Conservation (phyloP, 495 filamentous ascomycete genomes). For the Aspergillus carlsbadensis region DNA sequence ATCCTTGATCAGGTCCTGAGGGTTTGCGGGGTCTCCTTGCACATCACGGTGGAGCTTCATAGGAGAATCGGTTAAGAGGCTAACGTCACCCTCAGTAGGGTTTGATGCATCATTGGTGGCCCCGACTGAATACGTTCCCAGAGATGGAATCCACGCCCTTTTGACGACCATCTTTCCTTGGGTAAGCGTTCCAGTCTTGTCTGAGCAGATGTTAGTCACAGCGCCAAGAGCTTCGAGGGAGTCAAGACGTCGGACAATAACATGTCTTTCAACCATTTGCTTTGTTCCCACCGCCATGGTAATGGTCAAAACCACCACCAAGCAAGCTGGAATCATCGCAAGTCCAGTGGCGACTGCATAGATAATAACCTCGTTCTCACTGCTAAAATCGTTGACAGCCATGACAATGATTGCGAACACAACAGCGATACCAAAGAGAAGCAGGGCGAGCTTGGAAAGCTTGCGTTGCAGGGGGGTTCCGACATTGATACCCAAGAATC, state of each 20-base stretch:
- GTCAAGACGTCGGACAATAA: slow-evolving; percentile 66
- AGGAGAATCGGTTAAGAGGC: slow-evolving; percentile 36
- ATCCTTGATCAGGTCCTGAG: slow-evolving; percentile 37
- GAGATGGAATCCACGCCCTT: slow-evolving; percentile 73
- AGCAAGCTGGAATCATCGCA: slow-evolving; percentile 71
- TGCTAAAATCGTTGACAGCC: slow-evolving; percentile 57
- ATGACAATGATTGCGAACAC: slow-evolving; percentile 70
- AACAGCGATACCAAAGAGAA: slow-evolving; percentile 68
- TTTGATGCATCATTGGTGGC: slow-evolving; percentile 56
- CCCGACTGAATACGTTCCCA: slow-evolving; percentile 60
- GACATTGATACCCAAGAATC: slow-evolving; percentile 68
- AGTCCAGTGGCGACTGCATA: slow-evolving; percentile 71
- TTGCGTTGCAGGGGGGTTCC: slow-evolving; percentile 70
- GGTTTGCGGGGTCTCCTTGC: slow-evolving; percentile 24
- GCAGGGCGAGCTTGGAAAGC: slow-evolving; percentile 65
- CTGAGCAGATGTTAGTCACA: slow-evolving; percentile 71
- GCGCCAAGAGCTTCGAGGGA: slow-evolving; percentile 67
- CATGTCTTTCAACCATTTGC: slow-evolving; percentile 67
- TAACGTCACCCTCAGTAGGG: slow-evolving; percentile 53
- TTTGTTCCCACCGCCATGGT: slow-evolving; percentile 73
- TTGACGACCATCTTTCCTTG: slow-evolving; percentile 78
- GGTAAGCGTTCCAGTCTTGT: slow-evolving; percentile 71
- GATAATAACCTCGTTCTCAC: slow-evolving; percentile 62
- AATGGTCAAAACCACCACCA: slow-evolving; percentile 75
- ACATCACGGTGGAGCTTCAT: slow-evolving; percentile 28